phyloP scores from a whole-genome alignment of 805 yeast species.

The Candida golubevii region DNA sequence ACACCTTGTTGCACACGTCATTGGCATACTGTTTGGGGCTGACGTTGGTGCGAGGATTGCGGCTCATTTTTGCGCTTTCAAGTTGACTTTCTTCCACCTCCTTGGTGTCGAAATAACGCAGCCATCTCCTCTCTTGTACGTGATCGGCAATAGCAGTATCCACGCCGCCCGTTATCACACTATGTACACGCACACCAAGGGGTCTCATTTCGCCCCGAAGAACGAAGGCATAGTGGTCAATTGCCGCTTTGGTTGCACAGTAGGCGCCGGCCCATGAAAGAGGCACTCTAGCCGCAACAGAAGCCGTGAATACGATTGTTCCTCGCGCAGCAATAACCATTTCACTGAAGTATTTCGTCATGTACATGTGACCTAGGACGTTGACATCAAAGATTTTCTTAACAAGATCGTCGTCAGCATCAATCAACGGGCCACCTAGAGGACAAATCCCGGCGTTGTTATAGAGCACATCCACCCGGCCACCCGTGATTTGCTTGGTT shows the following conservation, averaged over 20 bases:
- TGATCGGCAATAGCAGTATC: slow-evolving; percentile 29
- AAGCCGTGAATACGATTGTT: slow-evolving; percentile 34
- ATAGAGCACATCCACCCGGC: slow-evolving; percentile 33
- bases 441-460: slow-evolving; percentile 38
- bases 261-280: slow-evolving; percentile 33
- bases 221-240: slow-evolving; percentile 30
- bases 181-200: slow-evolving; percentile 36
- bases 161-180: slow-evolving; percentile 39
- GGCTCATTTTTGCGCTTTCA: slow-evolving; percentile 12
- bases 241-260: slow-evolving; percentile 37
- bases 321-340: slow-evolving; percentile 31
- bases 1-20: slow-evolving; percentile 11
- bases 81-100: slow-evolving; percentile 10
- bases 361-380: slow-evolving; percentile 35
- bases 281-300: slow-evolving; percentile 29
- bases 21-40: slow-evolving; percentile 11
- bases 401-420: slow-evolving; percentile 22
- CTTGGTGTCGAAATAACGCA: slow-evolving; percentile 5
- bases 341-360: slow-evolving; percentile 30
- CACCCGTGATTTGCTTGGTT: slow-evolving; percentile 23
- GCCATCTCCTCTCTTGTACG: slow-evolving; percentile 1
- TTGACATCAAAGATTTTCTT: slow-evolving; percentile 29
- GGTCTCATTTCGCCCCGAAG: slow-evolving; percentile 34
- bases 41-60: slow-evolving; percentile 7
- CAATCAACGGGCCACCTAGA: slow-evolving; percentile 31